Evolutionary conservation across 2,329 filamentous ascomycete genomes (phyloP).

Genomic region (Penicillium sclerotigenum): DNA sequence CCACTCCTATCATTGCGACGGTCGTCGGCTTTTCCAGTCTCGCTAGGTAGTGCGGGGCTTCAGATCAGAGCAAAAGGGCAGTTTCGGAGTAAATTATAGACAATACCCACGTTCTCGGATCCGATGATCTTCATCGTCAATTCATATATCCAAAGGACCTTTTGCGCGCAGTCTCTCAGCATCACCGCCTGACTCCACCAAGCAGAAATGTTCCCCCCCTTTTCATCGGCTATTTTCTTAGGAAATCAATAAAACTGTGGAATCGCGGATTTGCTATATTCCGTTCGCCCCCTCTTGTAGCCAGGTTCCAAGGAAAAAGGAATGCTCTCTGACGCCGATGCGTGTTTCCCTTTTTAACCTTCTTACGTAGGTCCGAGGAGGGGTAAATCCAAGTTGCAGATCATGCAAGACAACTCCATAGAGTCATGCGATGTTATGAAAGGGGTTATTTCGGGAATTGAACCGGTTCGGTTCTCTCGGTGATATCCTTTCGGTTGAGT

Average conservation of each 20-base stretch:
- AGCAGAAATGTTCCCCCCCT: constrained; percentile 2
- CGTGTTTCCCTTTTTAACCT: constrained; percentile 7
- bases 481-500: not conserved
- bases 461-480: not conserved
- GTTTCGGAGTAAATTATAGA: not conserved
- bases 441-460: not conserved
- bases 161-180: constrained; percentile 5
- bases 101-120: not conserved
- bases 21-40: constrained; percentile 11
- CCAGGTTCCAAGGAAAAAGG: constrained; percentile 11
- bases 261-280: constrained; percentile 9
- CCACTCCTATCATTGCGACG: constrained; percentile 22
- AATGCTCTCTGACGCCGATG: constrained; percentile 16
- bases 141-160: not conserved
- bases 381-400: constrained; percentile 26
- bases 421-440: constrained; percentile 21
- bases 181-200: constrained; percentile 6
- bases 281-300: not conserved
- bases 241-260: not conserved
- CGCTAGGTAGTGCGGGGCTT: not conserved
- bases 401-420: constrained; percentile 24
- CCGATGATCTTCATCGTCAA: constrained; percentile 4
- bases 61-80: not conserved
- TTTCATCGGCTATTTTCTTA: constrained; percentile 3
- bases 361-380: constrained; percentile 26